These are phyloP conservation scores for Pythium phragmiticola DNA, from an alignment of 352 stramenopile species.

Conservation along the genomic window DNA sequence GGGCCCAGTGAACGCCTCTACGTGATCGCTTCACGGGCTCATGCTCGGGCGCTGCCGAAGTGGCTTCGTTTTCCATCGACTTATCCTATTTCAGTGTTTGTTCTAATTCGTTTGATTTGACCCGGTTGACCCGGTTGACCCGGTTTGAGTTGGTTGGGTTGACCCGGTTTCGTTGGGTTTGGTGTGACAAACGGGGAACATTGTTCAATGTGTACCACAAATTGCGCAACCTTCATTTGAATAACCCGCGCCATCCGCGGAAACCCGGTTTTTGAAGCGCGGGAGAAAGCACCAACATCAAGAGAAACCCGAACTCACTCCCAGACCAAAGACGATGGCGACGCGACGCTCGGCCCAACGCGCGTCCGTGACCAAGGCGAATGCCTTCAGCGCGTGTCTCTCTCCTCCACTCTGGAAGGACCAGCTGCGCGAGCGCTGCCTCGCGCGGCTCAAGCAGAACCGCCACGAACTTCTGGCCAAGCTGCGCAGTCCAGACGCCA, in stretches of 20 bases:
- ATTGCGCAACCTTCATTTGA: slow-evolving; percentile 1
- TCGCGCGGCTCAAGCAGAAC: slow-evolving; percentile 66
- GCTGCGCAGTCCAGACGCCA: slow-evolving; percentile 56
- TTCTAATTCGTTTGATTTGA: no score
- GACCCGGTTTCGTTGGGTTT: no score
- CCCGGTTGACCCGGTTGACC: no score
- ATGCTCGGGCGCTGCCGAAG: no score
- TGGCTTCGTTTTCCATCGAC: no score
- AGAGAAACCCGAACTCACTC: not conserved
- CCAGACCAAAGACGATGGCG: not conserved
- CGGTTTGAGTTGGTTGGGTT: no score
- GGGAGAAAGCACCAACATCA: not conserved
- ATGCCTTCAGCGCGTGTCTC: slow-evolving; percentile 41
- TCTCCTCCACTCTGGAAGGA: slow-evolving; percentile 77
- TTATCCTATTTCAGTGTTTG: no score
- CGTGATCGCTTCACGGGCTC: no score
- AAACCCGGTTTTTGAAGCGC: slow-evolving; percentile 1
- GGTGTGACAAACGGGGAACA: not conserved
- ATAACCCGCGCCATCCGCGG: not conserved
- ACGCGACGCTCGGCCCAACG: slow-evolving; percentile 3
- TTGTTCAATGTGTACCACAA: not conserved
- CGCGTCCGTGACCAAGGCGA: slow-evolving; percentile 21
- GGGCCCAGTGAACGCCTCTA: no score
- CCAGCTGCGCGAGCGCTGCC: slow-evolving; percentile 68
- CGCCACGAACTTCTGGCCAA: slow-evolving; percentile 58